phyloP scores from a whole-genome alignment of 768 basidiomycete species.

The Leccinellum albellum region DNA sequence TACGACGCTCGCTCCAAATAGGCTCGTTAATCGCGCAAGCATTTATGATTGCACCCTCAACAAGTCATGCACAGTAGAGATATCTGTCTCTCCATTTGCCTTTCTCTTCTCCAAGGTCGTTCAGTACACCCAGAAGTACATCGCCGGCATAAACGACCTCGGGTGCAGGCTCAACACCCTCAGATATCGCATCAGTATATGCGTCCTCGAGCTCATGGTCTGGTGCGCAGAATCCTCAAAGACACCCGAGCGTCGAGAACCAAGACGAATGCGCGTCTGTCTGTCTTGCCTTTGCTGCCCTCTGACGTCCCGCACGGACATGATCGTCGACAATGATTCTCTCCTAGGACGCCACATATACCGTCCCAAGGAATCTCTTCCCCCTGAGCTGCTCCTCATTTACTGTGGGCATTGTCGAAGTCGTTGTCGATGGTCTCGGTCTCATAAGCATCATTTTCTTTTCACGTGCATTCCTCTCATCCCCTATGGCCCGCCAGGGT shows the following conservation, averaged over 20 bases:
- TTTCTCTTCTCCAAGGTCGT: slow-evolving; percentile 94
- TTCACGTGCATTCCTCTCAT: slow-evolving; percentile 9
- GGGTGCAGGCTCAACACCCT: slow-evolving; percentile 89
- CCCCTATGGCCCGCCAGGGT: slow-evolving; percentile 82
- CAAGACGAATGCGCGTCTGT: slow-evolving; percentile 82
- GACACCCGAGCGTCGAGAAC: slow-evolving; percentile 90
- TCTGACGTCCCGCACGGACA: slow-evolving; percentile 51
- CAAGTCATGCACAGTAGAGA: slow-evolving; percentile 82
- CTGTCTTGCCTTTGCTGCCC: not conserved
- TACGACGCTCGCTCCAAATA: slow-evolving; percentile 45
- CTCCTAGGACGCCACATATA: slow-evolving; percentile 86
- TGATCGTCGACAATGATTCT: slow-evolving; percentile 98
- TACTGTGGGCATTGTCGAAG: slow-evolving; percentile 96
- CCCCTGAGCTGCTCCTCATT: slow-evolving; percentile 96
- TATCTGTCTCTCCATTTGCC: slow-evolving; percentile 76
- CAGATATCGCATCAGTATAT: slow-evolving; percentile 86
- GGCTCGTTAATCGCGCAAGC: slow-evolving; percentile 50
- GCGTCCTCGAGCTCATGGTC: slow-evolving; percentile 82
- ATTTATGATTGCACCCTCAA: slow-evolving; percentile 89
- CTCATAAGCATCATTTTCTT: slow-evolving; percentile 60
- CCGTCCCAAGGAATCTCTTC: slow-evolving; percentile 91
- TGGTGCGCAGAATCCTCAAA: slow-evolving; percentile 81
- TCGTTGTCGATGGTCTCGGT: slow-evolving; percentile 88
- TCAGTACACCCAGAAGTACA: slow-evolving; percentile 94
- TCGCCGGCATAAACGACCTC: slow-evolving; percentile 91